Percentiles rank a stretch among this genome's conserved stretches.
These are phyloP conservation scores for Blechomonas ayalai DNA, from an alignment of 208 protist species.

Conservation along the genomic window DNA sequence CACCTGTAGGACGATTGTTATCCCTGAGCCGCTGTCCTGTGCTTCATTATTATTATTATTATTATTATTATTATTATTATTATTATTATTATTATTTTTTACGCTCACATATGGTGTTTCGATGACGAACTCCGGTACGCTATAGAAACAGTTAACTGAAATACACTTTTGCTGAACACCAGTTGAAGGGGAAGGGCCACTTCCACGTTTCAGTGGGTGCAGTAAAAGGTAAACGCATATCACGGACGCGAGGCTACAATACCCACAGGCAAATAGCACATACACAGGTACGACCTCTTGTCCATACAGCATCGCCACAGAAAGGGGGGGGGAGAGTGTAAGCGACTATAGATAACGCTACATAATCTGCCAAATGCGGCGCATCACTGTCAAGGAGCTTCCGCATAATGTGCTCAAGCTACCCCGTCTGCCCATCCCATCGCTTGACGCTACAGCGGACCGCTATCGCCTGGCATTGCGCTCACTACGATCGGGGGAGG, in stretches of 20 bases:
- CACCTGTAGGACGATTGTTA: constrained; percentile 1
- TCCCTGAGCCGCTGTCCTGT: neutral
- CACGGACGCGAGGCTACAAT: constrained; percentile 1
- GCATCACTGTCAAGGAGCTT: constrained; percentile 39
- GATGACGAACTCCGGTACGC: neutral
- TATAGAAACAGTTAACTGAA: too few relatives aligned
- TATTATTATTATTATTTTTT: neutral
- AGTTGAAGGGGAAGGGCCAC: too few relatives aligned
- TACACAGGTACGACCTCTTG: neutral
- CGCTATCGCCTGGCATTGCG: constrained; percentile 50
- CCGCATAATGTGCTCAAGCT: constrained; percentile 68
- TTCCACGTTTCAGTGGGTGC: too few relatives aligned
- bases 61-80: neutral
- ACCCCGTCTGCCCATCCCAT: constrained; percentile 69
- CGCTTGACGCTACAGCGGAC: constrained; percentile 38
- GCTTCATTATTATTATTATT: constrained; percentile 7
- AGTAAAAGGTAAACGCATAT: neutral
- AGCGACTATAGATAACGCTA: too few relatives aligned
- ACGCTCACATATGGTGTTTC: neutral
- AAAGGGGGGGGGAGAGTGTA: too few relatives aligned
- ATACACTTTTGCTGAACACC: too few relatives aligned
- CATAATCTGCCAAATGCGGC: constrained; percentile 60
- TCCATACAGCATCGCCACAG: neutral
- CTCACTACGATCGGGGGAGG: constrained; percentile 50
- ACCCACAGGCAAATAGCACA: neutral